Percentiles rank a stretch among this genome's conserved stretches.
Evolutionary conservation across 2,329 filamentous ascomycete species (phyloP).

Genomic region (Laburnicola sp.): DNA sequence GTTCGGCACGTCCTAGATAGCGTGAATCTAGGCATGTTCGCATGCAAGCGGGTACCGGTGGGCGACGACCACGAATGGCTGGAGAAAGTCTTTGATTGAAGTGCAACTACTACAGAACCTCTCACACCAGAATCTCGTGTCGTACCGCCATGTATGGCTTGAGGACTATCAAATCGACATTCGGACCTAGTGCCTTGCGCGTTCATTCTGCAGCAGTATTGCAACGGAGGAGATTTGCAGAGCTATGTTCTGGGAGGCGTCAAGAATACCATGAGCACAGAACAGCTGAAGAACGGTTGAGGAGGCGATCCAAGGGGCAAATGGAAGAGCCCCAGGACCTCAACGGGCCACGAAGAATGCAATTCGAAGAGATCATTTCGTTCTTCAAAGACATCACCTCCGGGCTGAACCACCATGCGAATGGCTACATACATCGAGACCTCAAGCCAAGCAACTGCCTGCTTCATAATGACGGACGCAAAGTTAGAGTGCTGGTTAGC

Average conservation of each 20-base stretch:
- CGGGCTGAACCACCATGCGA: conserved; percentile 83
- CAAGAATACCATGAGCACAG: conserved; percentile 67
- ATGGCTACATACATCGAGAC: conserved; percentile 94
- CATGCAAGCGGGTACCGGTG: conserved; percentile 95
- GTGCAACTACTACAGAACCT: conserved; percentile 90
- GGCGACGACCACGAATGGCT: conserved; percentile 92
- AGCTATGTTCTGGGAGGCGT: conserved; percentile 77
- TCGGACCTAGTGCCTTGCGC: conserved; percentile 92
- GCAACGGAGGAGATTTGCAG: conserved; percentile 89
- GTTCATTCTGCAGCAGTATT: conserved; percentile 97
- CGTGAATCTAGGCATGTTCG: conserved; percentile 85
- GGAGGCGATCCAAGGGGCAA: conserved; percentile 78
- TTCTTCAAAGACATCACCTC: conserved; percentile 96
- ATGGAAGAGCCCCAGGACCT: conserved; percentile 63
- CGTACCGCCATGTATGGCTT: conserved; percentile 96
- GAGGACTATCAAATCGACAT: conserved; percentile 82
- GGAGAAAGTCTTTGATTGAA: conserved; percentile 87
- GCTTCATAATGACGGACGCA: conserved; percentile 73
- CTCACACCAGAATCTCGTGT: conserved; percentile 92
- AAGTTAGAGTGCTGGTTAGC: conserved; percentile 82
- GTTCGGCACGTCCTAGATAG: conserved; percentile 91
- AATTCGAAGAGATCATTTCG: conserved; percentile 92
- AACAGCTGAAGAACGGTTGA: conserved; percentile 83
- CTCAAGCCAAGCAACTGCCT: conserved; percentile 96
- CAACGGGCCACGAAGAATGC: conserved; percentile 58